Base-by-base conservation (phyloP, 371 early-diverging fungal species). In the Rhizopus delemar region DNA sequence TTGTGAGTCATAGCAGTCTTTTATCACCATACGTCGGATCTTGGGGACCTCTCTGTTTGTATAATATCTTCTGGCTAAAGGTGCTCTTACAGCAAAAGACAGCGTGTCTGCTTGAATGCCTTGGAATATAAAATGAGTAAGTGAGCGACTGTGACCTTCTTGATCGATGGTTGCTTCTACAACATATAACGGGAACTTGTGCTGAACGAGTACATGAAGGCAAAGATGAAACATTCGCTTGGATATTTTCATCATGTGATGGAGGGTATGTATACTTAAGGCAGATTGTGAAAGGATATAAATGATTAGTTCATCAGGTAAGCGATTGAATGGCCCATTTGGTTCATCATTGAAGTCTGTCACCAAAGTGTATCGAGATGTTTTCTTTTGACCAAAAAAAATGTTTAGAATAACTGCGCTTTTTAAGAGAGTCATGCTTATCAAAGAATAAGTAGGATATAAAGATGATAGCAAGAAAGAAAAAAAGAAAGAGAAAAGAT, bases 131-230 rank as follows among this genome's bases (percentile, higher is more conserved):
- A 66, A 66, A 12, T 13, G 9, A 32, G 56, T 56, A 8, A 43
- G 51, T 9, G 61, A 35, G 36, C 50, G 31, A 15, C 41, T 57
- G 3, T 56, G 62, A n/a, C 67, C 67, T 56, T 66, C 67, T 59
- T 66, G 67, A 35, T 62, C 67, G 16, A 62, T 58, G 6, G 22
- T 41, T 7, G 57, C 9, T 3, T 41, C 53, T 12, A 59, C 3
- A 22, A 51, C 41, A 2, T 55, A 28, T 1, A 36, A 38, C 15
- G 62, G 62, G 11, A 66, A 39, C 46, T 52, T 50, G 41, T 62
- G 41, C 4, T 51, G 34, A n/a, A 16, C 29, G 1, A 66, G 35
- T 3, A 59, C 59, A 46, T 50, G 32, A 1, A 55, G 35, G 9
- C 35, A 46, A 5, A 66, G 41, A 1, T 15, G 34, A 13, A 51